Conservation (phyloP, 306 rosid species). For the Malus fusca region DNA sequence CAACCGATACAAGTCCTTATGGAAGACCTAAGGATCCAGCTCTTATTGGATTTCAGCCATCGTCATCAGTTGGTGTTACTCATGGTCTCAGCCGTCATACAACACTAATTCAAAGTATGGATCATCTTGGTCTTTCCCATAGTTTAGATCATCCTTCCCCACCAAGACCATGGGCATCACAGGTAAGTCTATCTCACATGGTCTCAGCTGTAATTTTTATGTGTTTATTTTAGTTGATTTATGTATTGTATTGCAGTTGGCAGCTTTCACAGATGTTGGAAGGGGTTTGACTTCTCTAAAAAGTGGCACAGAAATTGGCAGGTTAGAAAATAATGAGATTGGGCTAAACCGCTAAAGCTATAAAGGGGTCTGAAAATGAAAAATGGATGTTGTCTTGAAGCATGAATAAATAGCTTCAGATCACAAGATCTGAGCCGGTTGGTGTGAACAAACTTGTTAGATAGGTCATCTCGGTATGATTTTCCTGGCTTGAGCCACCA, state of each 20-base stretch:
- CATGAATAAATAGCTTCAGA: background rate
- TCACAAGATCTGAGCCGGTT: background rate
- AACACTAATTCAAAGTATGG: conserved; percentile 46
- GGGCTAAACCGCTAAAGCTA: conserved; percentile 11
- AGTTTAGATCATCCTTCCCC: conserved; percentile 60
- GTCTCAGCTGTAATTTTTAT: background rate
- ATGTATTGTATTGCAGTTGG: conserved; percentile 39
- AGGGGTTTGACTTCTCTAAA: conserved; percentile 55
- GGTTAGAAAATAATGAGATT: conserved; percentile 37
- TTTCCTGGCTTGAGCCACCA: background rate
- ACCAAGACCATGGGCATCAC: conserved; percentile 63
- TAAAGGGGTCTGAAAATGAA: conserved; percentile 9
- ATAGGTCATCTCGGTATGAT: background rate
- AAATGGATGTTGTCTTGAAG: background rate
- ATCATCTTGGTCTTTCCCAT: conserved; percentile 48
- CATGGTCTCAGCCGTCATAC: conserved; percentile 37
- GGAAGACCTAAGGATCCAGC: conserved; percentile 50
- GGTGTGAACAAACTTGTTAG: background rate
- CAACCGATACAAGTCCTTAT: conserved; percentile 55
- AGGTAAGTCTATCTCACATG: conserved; percentile 28
- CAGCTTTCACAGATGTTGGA: conserved; percentile 44
- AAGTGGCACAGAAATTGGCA: conserved; percentile 73
- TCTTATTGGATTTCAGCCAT: conserved; percentile 36
- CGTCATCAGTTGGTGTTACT: conserved; percentile 33
- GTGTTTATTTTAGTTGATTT: background rate